Evolutionary conservation across 441 rosid genomes (phyloP), one percentile per base, ranked within the genome.

Genomic region (Arabidopsis lyrata): DNA sequence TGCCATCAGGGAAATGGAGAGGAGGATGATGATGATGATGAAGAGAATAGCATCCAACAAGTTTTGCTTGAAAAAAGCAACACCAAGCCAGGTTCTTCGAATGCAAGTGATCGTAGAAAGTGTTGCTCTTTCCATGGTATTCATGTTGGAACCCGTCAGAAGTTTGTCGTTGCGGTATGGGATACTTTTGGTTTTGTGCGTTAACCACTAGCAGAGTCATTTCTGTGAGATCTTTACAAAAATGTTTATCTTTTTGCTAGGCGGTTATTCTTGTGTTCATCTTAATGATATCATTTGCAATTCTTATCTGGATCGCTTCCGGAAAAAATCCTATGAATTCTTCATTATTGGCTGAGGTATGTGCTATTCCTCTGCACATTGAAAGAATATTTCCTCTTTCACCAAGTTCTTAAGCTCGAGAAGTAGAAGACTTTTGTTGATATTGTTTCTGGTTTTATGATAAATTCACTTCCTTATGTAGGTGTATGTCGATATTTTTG

Each of bases 1-100:
- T 90, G 93, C 87, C 96, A 88, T 86, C 92, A 92, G 81, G 88
- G 87, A 70, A 85, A 85, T 80, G 97, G 87, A 66, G 99, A 90
- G 45, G 95, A 91, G 54, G 92, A 83, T 18, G 96, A 92, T 47
- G 98, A 93, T 38, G 98, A 90, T 47, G 97, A 92, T 73, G 91
- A 85, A 74, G 86, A 82, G 54, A 77, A 59, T 38, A 74, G 77
- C 47, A 39, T 72, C 62, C 86, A 78, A 13, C 86, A 83, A 77
- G 61, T 65, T 15, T 75, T 87, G 77, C 80, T 87, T 68, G 84
- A 72, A 9, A 84, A 82, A 72, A 75, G 48, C 47, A 82, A 49
- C 67, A 74, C 63, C 76, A 83, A 78, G 68, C 36, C 77, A 54
- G 81, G 83, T 70, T 52, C 82, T 29, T 59, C 84, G 18, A 73